Conservation (phyloP, 108 stramenopile genomes). For the Cyclotella cryptica region DNA sequence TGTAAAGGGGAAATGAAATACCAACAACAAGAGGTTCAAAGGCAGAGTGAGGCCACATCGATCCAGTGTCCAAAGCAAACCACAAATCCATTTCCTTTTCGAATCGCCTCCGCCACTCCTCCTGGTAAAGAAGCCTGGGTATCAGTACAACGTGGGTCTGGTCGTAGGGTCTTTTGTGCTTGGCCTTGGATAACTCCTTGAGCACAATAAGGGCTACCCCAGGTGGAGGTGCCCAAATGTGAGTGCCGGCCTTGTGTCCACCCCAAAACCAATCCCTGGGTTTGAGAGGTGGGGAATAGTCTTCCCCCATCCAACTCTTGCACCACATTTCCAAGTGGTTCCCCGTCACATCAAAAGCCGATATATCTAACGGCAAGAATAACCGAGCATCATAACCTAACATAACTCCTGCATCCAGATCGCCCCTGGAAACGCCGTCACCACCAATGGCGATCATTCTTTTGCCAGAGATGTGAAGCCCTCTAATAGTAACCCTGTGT, state of each 20-base stretch:
- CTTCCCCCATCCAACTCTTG: too few relatives aligned
- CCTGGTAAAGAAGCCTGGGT: too few relatives aligned
- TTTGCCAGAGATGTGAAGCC: constrained; percentile 1
- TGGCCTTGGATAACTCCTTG: not conserved
- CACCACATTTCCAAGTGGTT: not conserved
- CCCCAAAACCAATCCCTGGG: not conserved
- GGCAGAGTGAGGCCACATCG: too few relatives aligned
- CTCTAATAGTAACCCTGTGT: not conserved
- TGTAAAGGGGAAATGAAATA: too few relatives aligned
- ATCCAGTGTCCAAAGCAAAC: too few relatives aligned
- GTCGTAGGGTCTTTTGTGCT: too few relatives aligned
- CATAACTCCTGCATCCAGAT: not conserved
- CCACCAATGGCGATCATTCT: constrained; percentile 7
- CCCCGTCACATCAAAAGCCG: not conserved
- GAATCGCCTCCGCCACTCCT: too few relatives aligned
- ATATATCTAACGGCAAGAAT: not conserved
- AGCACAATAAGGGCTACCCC: not conserved
- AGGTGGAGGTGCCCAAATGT: not conserved
- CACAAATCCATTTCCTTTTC: too few relatives aligned
- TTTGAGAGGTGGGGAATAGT: too few relatives aligned
- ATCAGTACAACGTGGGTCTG: too few relatives aligned
- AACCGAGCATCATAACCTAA: not conserved
- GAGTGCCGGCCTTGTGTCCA: not conserved
- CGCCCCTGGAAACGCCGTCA: constrained; percentile 3
- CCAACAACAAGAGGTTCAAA: too few relatives aligned